Percentiles rank a stretch among this genome's conserved stretches.
Conservation (phyloP, 805 yeast genomes). For the Teunomyces pallodes region DNA sequence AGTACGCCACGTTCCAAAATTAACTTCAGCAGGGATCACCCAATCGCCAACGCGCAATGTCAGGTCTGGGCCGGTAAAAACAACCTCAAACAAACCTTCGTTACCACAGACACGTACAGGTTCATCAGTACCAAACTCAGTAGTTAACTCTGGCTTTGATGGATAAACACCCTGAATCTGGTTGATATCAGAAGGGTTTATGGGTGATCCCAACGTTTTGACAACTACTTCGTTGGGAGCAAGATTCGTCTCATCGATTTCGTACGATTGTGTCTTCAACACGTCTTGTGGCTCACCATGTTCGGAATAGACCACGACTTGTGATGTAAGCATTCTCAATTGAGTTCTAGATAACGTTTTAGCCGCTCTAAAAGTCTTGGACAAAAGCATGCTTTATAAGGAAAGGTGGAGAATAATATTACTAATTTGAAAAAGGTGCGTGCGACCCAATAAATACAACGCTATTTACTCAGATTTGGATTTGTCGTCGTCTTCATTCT, state of each 20-base stretch:
- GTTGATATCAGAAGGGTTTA: constrained; percentile 46
- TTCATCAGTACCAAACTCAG: constrained; percentile 52
- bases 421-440: no score
- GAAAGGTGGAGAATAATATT: no score
- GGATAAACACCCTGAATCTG: constrained; percentile 49
- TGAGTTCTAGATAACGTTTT: constrained; percentile 1
- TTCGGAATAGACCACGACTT: constrained; percentile 62
- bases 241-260: constrained; percentile 47
- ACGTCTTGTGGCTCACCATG: constrained; percentile 68
- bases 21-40: constrained; percentile 75
- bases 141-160: constrained; percentile 47
- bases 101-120: constrained; percentile 89
- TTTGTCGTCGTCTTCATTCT: constrained; percentile 6
- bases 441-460: no score
- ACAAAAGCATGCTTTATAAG: not conserved
- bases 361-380: not conserved
- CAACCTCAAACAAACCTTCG: constrained; percentile 85
- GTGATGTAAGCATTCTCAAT: constrained; percentile 46
- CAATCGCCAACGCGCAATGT: constrained; percentile 71
- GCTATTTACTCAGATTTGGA: not conserved
- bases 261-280: constrained; percentile 50
- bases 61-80: constrained; percentile 50
- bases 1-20: constrained; percentile 93
- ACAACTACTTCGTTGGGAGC: constrained; percentile 31
- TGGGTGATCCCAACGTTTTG: constrained; percentile 39